Conservation (phyloP, 306 rosid genomes). For the Aeschynomene evenia region DNA sequence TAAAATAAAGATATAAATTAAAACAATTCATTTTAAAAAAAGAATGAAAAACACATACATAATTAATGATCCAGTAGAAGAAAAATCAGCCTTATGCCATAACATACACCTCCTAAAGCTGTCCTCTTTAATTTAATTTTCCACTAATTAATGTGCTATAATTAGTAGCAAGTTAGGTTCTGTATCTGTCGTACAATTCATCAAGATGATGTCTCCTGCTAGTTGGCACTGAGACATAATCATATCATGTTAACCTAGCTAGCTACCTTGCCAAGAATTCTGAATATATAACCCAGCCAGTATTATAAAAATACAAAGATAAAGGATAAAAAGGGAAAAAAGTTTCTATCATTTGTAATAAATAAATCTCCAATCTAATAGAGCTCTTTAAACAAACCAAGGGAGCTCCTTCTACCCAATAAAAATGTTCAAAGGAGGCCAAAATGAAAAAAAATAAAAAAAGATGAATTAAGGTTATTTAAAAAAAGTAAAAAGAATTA, state of each 20-base stretch:
- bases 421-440: too few relatives aligned
- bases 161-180: neutral
- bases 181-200: slow-evolving; percentile 5
- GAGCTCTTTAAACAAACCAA: neutral
- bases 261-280: neutral
- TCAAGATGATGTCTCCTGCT: slow-evolving; percentile 13
- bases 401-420: too few relatives aligned
- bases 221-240: slow-evolving; percentile 26
- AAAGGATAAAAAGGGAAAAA: neutral
- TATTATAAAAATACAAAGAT: neutral
- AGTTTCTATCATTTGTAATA: neutral
- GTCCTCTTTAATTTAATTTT: neutral
- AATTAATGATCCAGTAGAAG: neutral
- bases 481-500: too few relatives aligned
- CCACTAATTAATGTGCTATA: neutral
- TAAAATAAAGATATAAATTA: too few relatives aligned
- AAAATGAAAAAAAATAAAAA: too few relatives aligned
- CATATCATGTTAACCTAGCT: slow-evolving; percentile 31
- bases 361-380: neutral
- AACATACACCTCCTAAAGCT: neutral
- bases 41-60: too few relatives aligned
- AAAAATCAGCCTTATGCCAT: neutral
- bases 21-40: neutral
- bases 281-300: neutral
- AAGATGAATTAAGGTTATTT: too few relatives aligned